phyloP scores from a whole-genome alignment of 78 protist genomes.

The Paratrimastix pyriformis region DNA sequence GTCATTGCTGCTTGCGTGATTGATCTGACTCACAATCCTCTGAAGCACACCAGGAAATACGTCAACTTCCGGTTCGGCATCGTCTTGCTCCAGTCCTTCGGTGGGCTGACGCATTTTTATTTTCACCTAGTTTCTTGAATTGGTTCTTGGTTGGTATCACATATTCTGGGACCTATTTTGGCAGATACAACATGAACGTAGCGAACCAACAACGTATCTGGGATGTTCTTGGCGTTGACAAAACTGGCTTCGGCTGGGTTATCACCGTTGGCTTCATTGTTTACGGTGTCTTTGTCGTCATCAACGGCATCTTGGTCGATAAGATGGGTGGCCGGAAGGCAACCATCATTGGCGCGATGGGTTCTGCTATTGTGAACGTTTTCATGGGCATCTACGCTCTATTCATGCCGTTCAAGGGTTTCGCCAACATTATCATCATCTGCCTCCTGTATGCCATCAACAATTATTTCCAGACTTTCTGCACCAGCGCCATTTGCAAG shows the following conservation, averaged over 20 bases:
- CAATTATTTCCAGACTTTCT: slow-evolving; percentile 33
- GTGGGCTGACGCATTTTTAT: too few species aligned
- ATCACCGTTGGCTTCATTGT: not conserved
- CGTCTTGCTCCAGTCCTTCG: too few species aligned
- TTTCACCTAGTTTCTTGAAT: not conserved
- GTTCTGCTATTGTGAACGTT: slow-evolving; percentile 10
- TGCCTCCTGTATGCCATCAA: slow-evolving; percentile 1
- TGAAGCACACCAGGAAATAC: slow-evolving; percentile 5
- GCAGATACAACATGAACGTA: not conserved
- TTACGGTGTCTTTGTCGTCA: slow-evolving; percentile 20
- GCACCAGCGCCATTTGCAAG: slow-evolving; percentile 22
- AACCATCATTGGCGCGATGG: slow-evolving; percentile 15
- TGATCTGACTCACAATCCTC: slow-evolving; percentile 12
- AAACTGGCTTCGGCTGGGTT: slow-evolving; percentile 1
- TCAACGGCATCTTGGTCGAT: slow-evolving; percentile 27
- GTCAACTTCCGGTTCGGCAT: too few species aligned
- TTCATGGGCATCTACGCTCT: not conserved
- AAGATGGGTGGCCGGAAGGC: slow-evolving; percentile 13
- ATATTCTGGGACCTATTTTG: slow-evolving; percentile 23
- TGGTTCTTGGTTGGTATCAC: slow-evolving; percentile 29
- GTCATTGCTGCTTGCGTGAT: slow-evolving; percentile 14
- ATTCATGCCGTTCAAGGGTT: not conserved
- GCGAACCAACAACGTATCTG: not conserved
- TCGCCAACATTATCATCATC: not conserved
- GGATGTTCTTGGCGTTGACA: not conserved